phyloP scores from a whole-genome alignment of 306 rosid genomes.

The Citrullus colocynthis region DNA sequence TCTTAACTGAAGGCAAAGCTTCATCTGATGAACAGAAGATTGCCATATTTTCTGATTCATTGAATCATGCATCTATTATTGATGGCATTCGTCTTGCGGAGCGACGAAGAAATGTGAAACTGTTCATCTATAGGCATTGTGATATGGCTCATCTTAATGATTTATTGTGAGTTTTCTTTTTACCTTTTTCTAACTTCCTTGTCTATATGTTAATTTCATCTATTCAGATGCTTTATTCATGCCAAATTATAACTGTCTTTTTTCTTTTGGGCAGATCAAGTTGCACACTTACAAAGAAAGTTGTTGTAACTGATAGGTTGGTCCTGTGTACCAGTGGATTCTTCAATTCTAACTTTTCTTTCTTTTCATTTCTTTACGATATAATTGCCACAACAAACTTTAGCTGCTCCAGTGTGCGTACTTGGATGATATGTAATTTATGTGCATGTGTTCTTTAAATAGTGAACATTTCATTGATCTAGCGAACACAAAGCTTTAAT shows the following conservation, averaged over 20 bases:
- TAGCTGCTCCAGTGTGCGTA: background rate
- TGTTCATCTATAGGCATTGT: conserved; percentile 77
- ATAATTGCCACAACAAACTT: background rate
- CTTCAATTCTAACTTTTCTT: background rate
- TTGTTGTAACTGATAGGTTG: conserved; percentile 87
- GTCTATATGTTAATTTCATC: background rate
- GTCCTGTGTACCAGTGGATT: conserved; percentile 7
- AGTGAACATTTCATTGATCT: background rate
- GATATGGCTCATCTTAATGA: conserved; percentile 74
- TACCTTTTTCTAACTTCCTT: conserved; percentile 10
- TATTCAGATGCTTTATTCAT: conserved; percentile 9
- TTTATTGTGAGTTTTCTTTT: conserved; percentile 58
- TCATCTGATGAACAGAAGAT: conserved; percentile 50
- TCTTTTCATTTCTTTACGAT: background rate
- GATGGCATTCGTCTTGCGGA: conserved; percentile 90
- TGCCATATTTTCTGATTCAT: conserved; percentile 77
- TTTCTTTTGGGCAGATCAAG: conserved; percentile 44
- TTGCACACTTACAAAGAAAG: conserved; percentile 61
- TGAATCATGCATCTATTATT: conserved; percentile 89
- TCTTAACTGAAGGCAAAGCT: conserved; percentile 39
- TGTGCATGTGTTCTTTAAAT: background rate
- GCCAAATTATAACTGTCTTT: conserved; percentile 1
- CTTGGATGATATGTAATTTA: background rate
- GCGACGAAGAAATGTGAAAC: conserved; percentile 50
- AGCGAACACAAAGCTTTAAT: background rate